phyloP scores from a whole-genome alignment of 1,284 basidiomycete genomes.

The Sanghuangporus baumii region DNA sequence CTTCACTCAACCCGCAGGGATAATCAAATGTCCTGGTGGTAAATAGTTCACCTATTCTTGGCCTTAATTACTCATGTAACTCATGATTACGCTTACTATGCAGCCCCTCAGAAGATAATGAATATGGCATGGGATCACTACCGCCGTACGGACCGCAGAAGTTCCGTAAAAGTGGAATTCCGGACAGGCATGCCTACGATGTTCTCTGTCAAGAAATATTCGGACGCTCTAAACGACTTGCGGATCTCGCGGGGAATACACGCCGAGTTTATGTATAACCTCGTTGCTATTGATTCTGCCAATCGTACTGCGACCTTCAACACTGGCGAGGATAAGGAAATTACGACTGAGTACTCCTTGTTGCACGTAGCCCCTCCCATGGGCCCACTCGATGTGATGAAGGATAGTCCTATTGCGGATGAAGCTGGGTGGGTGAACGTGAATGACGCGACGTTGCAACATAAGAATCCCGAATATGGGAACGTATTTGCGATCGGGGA shows the following conservation, averaged over 20 bases:
- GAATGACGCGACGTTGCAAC: slow-evolving; percentile 74
- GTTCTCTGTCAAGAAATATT: slow-evolving; percentile 92
- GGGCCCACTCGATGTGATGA: slow-evolving; percentile 84
- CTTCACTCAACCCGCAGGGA: slow-evolving; percentile 94
- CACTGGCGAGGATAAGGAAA: slow-evolving; percentile 57
- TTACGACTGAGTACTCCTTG: slow-evolving; percentile 75
- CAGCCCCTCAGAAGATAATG: slow-evolving; percentile 90
- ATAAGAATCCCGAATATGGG: slow-evolving; percentile 69
- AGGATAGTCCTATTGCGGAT: slow-evolving; percentile 75
- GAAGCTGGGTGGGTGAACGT: slow-evolving; percentile 86
- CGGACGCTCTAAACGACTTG: slow-evolving; percentile 76
- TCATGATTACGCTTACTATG: not conserved
- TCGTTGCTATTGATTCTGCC: slow-evolving; percentile 59
- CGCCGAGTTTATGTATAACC: slow-evolving; percentile 80
- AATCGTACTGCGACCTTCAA: slow-evolving; percentile 84
- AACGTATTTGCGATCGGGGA: slow-evolving; percentile 93
- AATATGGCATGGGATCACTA: slow-evolving; percentile 91
- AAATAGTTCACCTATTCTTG: slow-evolving; percentile 14
- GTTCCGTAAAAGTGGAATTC: slow-evolving; percentile 72
- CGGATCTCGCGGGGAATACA: slow-evolving; percentile 77
- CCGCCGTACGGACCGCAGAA: slow-evolving; percentile 49
- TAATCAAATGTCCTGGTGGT: slow-evolving; percentile 95
- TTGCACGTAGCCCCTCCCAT: slow-evolving; percentile 90
- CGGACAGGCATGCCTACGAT: slow-evolving; percentile 92
- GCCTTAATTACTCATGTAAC: not conserved